Percentiles rank a stretch among this genome's conserved stretches.
phyloP scores from a whole-genome alignment of 768 basidiomycete species.

The Tulasnella calospora region DNA sequence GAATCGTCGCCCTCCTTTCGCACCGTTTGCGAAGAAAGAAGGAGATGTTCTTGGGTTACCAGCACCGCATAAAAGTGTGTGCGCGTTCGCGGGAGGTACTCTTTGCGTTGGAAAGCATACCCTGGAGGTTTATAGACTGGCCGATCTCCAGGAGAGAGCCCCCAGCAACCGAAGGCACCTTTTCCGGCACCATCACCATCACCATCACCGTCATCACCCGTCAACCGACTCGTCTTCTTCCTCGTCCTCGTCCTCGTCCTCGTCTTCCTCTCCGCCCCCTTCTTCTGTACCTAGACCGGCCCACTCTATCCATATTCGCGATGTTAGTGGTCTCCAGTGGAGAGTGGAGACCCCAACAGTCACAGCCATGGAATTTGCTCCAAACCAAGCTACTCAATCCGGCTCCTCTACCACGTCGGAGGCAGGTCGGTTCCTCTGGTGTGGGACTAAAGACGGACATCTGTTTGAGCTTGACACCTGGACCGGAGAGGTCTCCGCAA shows the following conservation, averaged over 20 bases:
- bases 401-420: conserved; percentile 36
- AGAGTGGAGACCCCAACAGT: conserved; percentile 62
- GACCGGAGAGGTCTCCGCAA: conserved; percentile 52
- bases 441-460: conserved; percentile 87
- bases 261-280: background rate
- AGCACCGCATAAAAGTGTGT: conserved; percentile 52
- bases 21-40: background rate
- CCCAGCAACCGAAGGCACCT: background rate
- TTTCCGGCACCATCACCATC: background rate
- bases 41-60: conserved; percentile 48
- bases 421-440: conserved; percentile 67
- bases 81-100: conserved; percentile 53
- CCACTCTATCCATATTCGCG: conserved; percentile 56
- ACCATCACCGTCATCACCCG: background rate
- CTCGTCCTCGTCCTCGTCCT: background rate
- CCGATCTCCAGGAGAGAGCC: conserved; percentile 19
- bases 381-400: conserved; percentile 38
- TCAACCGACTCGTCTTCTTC: background rate
- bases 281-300: conserved; percentile 33
- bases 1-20: conserved; percentile 26
- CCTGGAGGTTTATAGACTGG: conserved; percentile 55
- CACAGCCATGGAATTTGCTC: conserved; percentile 72
- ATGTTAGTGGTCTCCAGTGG: conserved; percentile 48
- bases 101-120: conserved; percentile 58
- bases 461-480: conserved; percentile 75